phyloP scores from a whole-genome alignment of 2,329 filamentous ascomycete genomes.

The Botrytis paeoniae region DNA sequence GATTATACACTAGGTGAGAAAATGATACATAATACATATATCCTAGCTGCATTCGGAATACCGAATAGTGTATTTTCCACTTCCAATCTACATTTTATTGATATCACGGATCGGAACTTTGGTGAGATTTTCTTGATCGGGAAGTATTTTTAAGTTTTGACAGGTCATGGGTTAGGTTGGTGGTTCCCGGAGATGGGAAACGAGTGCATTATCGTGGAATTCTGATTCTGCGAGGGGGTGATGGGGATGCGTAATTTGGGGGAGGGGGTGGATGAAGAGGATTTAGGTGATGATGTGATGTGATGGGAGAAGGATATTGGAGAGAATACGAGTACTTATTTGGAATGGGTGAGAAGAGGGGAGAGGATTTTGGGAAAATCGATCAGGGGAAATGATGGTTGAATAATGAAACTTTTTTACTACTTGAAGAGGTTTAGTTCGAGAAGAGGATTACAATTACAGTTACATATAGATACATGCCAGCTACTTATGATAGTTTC shows the following conservation, averaged over 20 bases:
- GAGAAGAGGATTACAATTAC: background rate
- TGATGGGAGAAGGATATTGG: background rate
- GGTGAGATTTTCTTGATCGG: background rate
- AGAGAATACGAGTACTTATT: background rate
- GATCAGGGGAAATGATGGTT: rapidly evolving
- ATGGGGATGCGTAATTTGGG: too few species aligned
- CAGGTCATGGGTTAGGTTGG: too few species aligned
- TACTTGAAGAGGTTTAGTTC: background rate
- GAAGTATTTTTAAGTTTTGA: background rate
- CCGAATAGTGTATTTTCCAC: background rate
- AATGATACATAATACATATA: background rate
- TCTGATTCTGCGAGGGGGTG: too few species aligned
- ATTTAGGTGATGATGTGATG: too few species aligned
- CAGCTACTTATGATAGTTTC: background rate
- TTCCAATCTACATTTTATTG: background rate
- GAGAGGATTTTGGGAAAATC: too few species aligned
- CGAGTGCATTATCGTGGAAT: too few species aligned
- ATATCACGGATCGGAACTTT: background rate
- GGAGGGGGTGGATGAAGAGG: too few species aligned
- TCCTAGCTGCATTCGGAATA: background rate
- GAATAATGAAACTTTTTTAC: background rate
- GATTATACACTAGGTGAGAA: background rate
- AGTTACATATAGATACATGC: background rate
- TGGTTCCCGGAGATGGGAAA: too few species aligned
- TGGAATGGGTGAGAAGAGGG: background rate